Conservation (phyloP, 2,329 filamentous ascomycete species). For the Botrytis hyacinthi region DNA sequence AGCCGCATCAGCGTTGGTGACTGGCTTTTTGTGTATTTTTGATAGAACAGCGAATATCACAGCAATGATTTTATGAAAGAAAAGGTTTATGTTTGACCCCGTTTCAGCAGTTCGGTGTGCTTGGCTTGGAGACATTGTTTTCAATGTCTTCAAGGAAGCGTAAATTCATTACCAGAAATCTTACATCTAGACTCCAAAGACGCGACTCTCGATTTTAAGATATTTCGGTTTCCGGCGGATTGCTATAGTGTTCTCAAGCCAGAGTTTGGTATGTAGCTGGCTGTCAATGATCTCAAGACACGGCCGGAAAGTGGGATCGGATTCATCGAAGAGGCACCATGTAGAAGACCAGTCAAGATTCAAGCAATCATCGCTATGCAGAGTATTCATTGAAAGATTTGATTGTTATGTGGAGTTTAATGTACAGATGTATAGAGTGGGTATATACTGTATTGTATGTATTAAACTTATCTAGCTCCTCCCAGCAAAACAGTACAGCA, state of each 20-base stretch:
- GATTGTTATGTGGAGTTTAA: background rate
- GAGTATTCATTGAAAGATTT: background rate
- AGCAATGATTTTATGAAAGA: background rate
- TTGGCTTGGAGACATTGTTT: background rate
- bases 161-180: background rate
- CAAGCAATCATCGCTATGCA: background rate
- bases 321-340: background rate
- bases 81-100: no score
- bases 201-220: no score
- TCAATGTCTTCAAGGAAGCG: background rate
- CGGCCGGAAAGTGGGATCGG: background rate
- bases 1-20: background rate
- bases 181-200: no score
- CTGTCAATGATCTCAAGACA: background rate
- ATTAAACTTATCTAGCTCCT: background rate
- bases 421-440: no score
- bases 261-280: background rate
- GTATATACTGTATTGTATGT: background rate
- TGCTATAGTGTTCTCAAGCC: background rate
- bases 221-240: background rate
- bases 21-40: background rate
- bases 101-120: background rate
- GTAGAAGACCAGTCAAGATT: no score
- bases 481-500: background rate
- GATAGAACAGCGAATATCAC: conserved; percentile 1